Evolutionary conservation across 495 filamentous ascomycete genomes (phyloP), one percentile per base, ranked within the genome.

Genomic region (Parathielavia hyrcaniae): DNA sequence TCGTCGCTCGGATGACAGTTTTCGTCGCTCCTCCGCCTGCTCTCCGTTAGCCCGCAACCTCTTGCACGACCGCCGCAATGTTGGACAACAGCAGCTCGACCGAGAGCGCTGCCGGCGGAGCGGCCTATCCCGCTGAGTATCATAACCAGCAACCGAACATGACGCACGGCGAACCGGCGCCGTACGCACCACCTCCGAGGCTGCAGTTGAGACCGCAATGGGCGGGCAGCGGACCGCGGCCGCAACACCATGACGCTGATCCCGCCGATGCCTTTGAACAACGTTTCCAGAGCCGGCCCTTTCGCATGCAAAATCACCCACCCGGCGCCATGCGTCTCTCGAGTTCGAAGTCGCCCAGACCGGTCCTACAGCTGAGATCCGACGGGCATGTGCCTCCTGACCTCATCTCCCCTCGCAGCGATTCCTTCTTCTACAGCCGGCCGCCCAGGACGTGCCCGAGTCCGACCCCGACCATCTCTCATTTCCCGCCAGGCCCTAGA

Each of bases 351-450:
- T 45, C 64, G 36, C 59, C 63, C n/a, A 59, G 58, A 41, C 61
- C 60, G 3, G 32, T 43, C 19, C 60, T 50, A n/a, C 47, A 67
- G 22, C 26, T 64, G 43, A 50, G 38, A 40, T 45, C 47, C 19
- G 60, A 67, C 22, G 35, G 13, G 30, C 59, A 61, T 7, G 48
- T 60, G 0, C 61, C 58, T 59, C 64, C 49, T 59, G 65, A 48
- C 58, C 68, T 40, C 38, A 40, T 68, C 30, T 78, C 75, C 6
- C 69, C 75, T 14, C 69, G 75, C 54, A 78, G 75, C 72, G 75
- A 77, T 48, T 75, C 76, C 40, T 64, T 75, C 34, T 62, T 64
- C 11, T 69, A 59, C 49, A 62, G 48, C 53, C 52, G 58, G 23
- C 48, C 56, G 30, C 14, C 43, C 20, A 53, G 51, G 47, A 51